Base-by-base conservation (phyloP, 2,329 filamentous ascomycete species). In the Xylaria sp. region DNA sequence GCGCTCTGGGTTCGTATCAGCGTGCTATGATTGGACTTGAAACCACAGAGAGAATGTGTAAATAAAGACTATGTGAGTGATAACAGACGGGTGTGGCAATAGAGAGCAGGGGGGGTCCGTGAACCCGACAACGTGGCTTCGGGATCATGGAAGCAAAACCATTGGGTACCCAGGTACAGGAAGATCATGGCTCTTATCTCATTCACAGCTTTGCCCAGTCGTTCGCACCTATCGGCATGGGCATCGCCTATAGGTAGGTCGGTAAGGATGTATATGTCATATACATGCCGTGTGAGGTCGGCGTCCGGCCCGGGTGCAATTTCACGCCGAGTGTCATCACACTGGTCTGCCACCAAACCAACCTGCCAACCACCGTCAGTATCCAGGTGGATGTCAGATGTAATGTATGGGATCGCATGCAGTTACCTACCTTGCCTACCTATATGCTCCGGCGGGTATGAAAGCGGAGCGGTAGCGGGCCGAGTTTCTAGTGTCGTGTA, bases 121-220 rank as follows among this genome's bases (percentile, higher is more conserved):
- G 59, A 67, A 71, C 66, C 69, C 69, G 69, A 71, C 69, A 71
- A 63, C 63, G 69, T 69, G 69, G 69, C 50, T 67, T 66, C 56
- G 69, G 69, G 69, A 69, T 66, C 60, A 39, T 61, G 34, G 59
- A 23, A 37, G 28, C 25, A 44, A 55, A 34, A 25, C 44, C 20
- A 71, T 71, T 69, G 66, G 69, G 51, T 51, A 58, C 52, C 63
- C 39, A 31, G 28, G 56, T 9, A 48, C 13, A 37, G 23, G 12
- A 10, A 37, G 15, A 13, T 0, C 56, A n/a, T n/a, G 60, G 66
- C 44, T 44, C 52, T 56, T 64, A 25, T 46, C 44, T 46, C 23
- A 51, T 56, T 50, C 6, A 2, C 7, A 5, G 41, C 41, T 46
- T 18, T n/a, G 6, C 39, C 18, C 18, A 44, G 39, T 59, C 23